Conservation (phyloP, 2,329 filamentous ascomycete species). For the Fusarium siculi region DNA sequence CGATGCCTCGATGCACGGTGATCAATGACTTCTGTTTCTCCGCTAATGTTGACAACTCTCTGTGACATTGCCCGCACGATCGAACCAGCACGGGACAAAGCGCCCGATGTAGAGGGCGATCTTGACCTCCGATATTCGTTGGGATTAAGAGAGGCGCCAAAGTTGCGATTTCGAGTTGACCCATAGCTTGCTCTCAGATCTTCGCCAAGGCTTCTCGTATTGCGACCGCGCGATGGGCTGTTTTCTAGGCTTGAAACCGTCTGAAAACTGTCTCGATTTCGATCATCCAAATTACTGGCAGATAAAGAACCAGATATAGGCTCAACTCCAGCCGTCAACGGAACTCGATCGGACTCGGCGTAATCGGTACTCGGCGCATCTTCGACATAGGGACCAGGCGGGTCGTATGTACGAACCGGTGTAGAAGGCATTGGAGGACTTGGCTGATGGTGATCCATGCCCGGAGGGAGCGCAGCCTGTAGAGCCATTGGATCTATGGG, state of each 20-base stretch:
- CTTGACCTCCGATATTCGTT: constrained; percentile 66
- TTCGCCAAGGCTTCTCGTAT: constrained; percentile 64
- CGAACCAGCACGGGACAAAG: constrained; percentile 75
- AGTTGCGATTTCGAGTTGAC: constrained; percentile 63
- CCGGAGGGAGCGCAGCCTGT: constrained; percentile 65
- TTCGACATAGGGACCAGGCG: constrained; percentile 51
- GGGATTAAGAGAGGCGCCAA: constrained; percentile 66
- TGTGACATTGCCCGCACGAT: constrained; percentile 91
- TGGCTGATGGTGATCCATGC: constrained; percentile 52
- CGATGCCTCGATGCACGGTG: constrained; percentile 72
- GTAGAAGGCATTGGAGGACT: constrained; percentile 32
- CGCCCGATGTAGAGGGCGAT: constrained; percentile 70
- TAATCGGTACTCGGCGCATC: constrained; percentile 49
- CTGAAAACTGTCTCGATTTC: constrained; percentile 66
- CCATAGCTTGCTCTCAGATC: constrained; percentile 68
- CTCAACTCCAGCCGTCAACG: constrained; percentile 65
- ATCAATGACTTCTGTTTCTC: constrained; percentile 86
- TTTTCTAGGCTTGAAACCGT: constrained; percentile 66
- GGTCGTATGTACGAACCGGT: constrained; percentile 43
- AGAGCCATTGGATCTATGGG: constrained; percentile 65
- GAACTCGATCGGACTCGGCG: constrained; percentile 68
- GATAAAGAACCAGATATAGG: constrained; percentile 64
- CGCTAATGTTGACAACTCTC: constrained; percentile 96
- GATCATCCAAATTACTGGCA: constrained; percentile 53
- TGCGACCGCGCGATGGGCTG: constrained; percentile 60